A percentile compares a stretch with the other conserved stretches of the same genome.
Evolutionary conservation across 2,329 filamentous ascomycete genomes (phyloP).

Genomic region (Thielaviopsis musarum): DNA sequence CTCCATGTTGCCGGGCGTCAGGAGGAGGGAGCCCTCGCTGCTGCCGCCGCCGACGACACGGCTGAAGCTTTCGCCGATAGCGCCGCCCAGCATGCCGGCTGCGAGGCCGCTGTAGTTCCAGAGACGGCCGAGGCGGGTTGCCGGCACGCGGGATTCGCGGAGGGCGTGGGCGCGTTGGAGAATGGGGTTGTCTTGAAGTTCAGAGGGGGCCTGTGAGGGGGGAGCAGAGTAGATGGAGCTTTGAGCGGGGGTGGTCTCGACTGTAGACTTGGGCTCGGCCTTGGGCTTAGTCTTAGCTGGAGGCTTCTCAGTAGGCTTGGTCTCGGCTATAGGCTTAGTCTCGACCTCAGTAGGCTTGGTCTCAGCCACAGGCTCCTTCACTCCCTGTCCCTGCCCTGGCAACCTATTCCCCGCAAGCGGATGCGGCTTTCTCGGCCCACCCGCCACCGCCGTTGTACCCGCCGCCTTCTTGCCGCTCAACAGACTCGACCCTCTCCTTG

Average conservation of each 20-base stretch:
- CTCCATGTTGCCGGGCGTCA: constrained; percentile 84
- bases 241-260: constrained; percentile 24
- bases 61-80: constrained; percentile 69
- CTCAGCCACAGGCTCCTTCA: background rate
- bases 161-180: constrained; percentile 42
- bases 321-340: background rate
- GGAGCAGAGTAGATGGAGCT: background rate
- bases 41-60: constrained; percentile 52
- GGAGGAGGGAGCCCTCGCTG: constrained; percentile 52
- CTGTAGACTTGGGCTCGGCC: constrained; percentile 22
- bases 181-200: constrained; percentile 11
- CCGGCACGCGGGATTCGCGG: constrained; percentile 77
- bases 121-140: constrained; percentile 67
- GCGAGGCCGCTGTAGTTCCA: constrained; percentile 94
- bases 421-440: constrained; percentile 8
- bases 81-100: constrained; percentile 88
- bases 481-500: constrained; percentile 5
- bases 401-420: constrained; percentile 10
- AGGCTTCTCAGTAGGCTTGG: too few relatives aligned
- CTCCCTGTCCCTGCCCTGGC: constrained; percentile 4
- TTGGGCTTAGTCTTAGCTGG: background rate
- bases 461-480: background rate
- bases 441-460: background rate
- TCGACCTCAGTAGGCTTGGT: background rate
- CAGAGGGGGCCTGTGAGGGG: background rate